Evolutionary conservation across 441 rosid species (phyloP), one percentile per base, ranked within the genome.

Genomic region (Omphalea diandra): DNA sequence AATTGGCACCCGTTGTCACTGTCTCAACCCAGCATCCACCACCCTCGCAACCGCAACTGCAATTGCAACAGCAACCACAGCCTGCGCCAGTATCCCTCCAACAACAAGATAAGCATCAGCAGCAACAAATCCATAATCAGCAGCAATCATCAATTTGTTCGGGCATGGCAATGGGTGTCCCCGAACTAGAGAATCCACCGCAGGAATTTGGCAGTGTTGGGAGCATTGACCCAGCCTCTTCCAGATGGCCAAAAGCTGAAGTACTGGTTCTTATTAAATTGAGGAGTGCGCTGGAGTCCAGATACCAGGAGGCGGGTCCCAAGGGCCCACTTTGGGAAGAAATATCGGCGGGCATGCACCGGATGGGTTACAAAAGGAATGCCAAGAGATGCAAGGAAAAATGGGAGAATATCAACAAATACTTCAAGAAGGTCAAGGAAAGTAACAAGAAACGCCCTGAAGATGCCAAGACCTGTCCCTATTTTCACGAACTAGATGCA

Each of bases 331-430:
- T 90, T 8, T 90, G 96, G 96, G 93, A 90, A 75, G 96, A 90
- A 69, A 83, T 90, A 41, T 85, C 93, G 0, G 61, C 72, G 2
- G 87, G 83, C 10, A 89, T 91, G 97, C 74, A 65, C 29, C 75
- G 82, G 50, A 65, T 85, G 81, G 96, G 96, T 0, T 88, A 86
- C 78, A 82, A 78, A 44, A 79, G 93, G 75, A 86, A 67, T 70
- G 65, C 96, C 20, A 90, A 90, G 75, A 76, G 93, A 67, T 89
- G 95, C 79, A 89, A 89, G 66, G 95, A 89, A 75, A 89, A 89
- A 72, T 90, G 96, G 96, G 96, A 90, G 75, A 90, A 90, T 80
- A 90, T 90, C 72, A 90, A 90, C 80, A 90, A 90, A 73, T 90
- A 90, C 77, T 90, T 80, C 85, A 90, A 90, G 82, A 90, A 90